Evolutionary conservation across 2,329 filamentous ascomycete species (phyloP), one percentile per base, ranked within the genome.

Genomic region (Dactylella cylindrospora): DNA sequence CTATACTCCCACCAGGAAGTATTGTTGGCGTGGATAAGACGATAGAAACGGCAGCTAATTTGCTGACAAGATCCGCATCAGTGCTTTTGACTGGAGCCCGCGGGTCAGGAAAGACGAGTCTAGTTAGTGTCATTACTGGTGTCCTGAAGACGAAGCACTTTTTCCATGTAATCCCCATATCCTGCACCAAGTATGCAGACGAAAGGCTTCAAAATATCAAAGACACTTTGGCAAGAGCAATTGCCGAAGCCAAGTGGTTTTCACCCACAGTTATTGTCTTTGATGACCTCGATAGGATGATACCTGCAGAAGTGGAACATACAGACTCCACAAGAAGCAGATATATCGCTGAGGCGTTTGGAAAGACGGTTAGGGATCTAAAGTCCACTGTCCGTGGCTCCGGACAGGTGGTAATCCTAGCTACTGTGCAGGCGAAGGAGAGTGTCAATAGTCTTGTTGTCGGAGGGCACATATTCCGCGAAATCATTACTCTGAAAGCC

Each of bases 281-380:
- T 1, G 93, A 98, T 70, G 93, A 98, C 69, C 75, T 98, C 5
- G 93, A 98, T 73, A 89, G 88, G 69, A 78, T 98, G 1, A 97
- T 91, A 70, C 91, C 93, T 0, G 85, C 84, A 0, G 94, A 98
- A 73, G 96, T 90, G 0, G 93, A 98, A 72, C 78, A 98, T 9
- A 89, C 96, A 72, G 90, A 97, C 67, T 97, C 98, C 70, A 88
- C 88, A 13, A 82, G 91, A 65, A 97, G 90, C 71, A 83, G 90
- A 26, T 90, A 97, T 68, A 83, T 96, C 54, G 95, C 90, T 70
- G 93, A 98, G 72, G 83, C 89, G 0, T 80, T 98, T 3, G 86
- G 88, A 70, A 83, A 86, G 0, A 84, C 93, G 66, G 87, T 91
- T 0, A 82, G 84, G 52, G 59, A 64, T 26, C 43, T 64, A 22